Base-by-base conservation (phyloP, 495 filamentous ascomycete species). In the Xylona heveae region DNA sequence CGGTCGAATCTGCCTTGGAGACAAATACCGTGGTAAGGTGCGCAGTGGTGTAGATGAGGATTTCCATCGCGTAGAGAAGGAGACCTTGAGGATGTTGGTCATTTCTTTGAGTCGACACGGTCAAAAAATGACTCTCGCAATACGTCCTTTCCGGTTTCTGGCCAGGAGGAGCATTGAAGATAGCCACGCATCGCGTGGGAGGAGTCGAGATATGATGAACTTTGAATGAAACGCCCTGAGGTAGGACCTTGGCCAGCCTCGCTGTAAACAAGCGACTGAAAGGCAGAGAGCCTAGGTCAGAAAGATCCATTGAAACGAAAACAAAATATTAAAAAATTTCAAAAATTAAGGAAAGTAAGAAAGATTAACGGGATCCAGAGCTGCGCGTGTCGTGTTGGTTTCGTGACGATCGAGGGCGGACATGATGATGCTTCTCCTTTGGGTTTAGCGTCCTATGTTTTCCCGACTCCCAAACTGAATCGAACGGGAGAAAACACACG, bases 1-100 rank as follows among this genome's bases (percentile, higher is more conserved):
- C 88, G 1, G 84, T 93, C 10, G 85, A 93, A 52, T 99, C 88
- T 30, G 88, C 88, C 54, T 99, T 99, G 35, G 81, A 83, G 23
- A 99, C 73, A 52, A 95, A 99, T 21, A 95, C 64, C 22, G 74
- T 91, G 3, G 76, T 90, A 20, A 78, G 64, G 51, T 69, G 66
- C 38, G 67, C 67, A 20, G 78, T 90, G 14, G 77, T 64, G 48
- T 75, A 77, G 37, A 77, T 54, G 31, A 62, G 37, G 26, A 66
- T 57, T 43, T 77, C 71, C 35, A 76, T 66, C 6, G 72, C 78
- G 41, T 74, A 71, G n/a, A 78, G 52, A 24, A 71, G 56, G 19
- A 76, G 40, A 37, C 61, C 57, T 31, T 49, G n/a, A n/a, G n/a
- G n/a, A n/a, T n/a, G 36, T 26, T 39, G 38, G 37, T 41, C 41